Evolutionary conservation across 495 filamentous ascomycete species (phyloP).

Genomic region (Peziza echinospora): DNA sequence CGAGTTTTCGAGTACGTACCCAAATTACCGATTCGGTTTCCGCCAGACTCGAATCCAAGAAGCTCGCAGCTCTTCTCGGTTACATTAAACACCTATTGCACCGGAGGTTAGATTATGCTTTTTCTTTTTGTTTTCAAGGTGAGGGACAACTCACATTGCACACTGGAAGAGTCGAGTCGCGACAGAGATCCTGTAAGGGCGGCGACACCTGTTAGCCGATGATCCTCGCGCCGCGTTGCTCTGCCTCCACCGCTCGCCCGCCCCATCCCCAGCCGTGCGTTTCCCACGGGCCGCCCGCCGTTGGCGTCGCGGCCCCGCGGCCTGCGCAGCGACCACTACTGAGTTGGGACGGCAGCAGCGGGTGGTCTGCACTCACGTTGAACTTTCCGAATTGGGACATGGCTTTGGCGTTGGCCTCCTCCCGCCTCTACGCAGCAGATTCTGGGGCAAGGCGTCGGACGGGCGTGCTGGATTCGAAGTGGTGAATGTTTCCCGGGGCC

Average conservation of each 20-base stretch:
- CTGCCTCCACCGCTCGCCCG: background rate
- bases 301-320: background rate
- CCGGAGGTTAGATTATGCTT: background rate
- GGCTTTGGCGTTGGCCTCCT: background rate
- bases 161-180: conserved; percentile 81
- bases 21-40: conserved; percentile 52
- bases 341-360: background rate
- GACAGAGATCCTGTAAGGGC: conserved; percentile 62
- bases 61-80: conserved; percentile 12
- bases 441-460: no score
- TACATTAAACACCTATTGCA: conserved; percentile 8
- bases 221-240: background rate
- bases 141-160: conserved; percentile 56
- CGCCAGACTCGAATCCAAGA: conserved; percentile 16
- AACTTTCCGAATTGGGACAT: conserved; percentile 70
- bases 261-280: background rate
- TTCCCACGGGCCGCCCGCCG: background rate
- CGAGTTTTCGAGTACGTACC: conserved; percentile 33
- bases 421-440: no score
- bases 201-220: background rate
- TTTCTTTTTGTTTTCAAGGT: conserved; percentile 5
- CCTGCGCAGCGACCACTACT: background rate
- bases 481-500: no score
- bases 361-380: conserved; percentile 37
- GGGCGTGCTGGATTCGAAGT: no score